Percentiles rank a stretch among this genome's conserved stretches.
Evolutionary conservation across 208 protist species (phyloP).

Genomic region (Trypanosoma scelopori): DNA sequence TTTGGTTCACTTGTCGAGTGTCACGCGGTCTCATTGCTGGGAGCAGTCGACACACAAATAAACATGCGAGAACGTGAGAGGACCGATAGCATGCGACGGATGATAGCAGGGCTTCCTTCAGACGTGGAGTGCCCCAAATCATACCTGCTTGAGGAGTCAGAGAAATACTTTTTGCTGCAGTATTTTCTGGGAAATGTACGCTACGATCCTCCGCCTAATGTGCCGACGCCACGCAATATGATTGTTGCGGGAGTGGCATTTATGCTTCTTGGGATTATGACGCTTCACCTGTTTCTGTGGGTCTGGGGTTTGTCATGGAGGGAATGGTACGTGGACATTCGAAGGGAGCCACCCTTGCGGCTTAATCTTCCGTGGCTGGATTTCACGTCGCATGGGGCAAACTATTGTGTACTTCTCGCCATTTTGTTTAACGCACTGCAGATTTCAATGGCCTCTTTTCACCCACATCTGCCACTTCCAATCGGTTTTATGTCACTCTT

Average conservation of each 20-base stretch:
- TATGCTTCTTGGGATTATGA: conserved; percentile 30
- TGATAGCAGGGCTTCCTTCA: conserved; percentile 26
- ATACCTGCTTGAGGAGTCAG: conserved; percentile 40
- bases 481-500: conserved; percentile 45
- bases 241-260: conserved; percentile 27
- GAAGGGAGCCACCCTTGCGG: conserved; percentile 37
- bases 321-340: conserved; percentile 47
- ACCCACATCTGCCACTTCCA: conserved; percentile 48
- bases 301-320: conserved; percentile 37
- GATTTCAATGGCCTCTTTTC: conserved; percentile 57
- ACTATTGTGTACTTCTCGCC: conserved; percentile 56
- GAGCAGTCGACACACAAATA: neutral
- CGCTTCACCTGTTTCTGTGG: conserved; percentile 40
- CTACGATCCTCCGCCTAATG: conserved; percentile 20
- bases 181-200: conserved; percentile 35
- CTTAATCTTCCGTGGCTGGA: conserved; percentile 67
- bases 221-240: conserved; percentile 39
- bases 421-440: conserved; percentile 45
- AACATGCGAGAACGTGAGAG: neutral
- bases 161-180: conserved; percentile 30
- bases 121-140: conserved; percentile 45
- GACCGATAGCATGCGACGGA: neutral
- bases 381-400: conserved; percentile 57
- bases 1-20: neutral
- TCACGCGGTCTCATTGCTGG: neutral